Evolutionary conservation across 768 basidiomycete species (phyloP).

Genomic region (Flagelloscypha sp.): DNA sequence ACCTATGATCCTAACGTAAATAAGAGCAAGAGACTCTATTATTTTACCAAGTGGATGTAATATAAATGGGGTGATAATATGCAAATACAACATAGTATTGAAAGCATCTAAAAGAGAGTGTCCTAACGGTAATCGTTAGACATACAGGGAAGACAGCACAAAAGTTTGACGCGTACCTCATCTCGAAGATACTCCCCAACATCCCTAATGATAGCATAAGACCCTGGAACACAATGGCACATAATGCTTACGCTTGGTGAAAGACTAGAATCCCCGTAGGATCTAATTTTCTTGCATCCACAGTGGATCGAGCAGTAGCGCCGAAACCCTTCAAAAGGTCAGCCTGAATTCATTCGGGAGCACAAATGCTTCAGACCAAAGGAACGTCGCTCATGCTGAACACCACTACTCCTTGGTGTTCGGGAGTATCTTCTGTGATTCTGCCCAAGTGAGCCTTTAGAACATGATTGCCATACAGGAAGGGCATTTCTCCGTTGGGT

Average conservation of each 20-base stretch:
- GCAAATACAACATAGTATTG: too few species aligned
- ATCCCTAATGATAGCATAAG: slow-evolving; percentile 46
- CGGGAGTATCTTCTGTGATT: slow-evolving; percentile 97
- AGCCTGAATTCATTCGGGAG: slow-evolving; percentile 5
- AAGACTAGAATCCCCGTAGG: slow-evolving; percentile 97
- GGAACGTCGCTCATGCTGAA: slow-evolving; percentile 95
- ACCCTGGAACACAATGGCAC: slow-evolving; percentile 5
- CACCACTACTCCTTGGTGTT: slow-evolving; percentile 96
- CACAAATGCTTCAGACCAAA: slow-evolving; percentile 44
- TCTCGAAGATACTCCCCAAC: slow-evolving; percentile 98
- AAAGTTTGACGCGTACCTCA: slow-evolving; percentile 48
- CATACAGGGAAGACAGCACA: slow-evolving; percentile 4
- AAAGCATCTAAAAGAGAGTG: slow-evolving; percentile 67
- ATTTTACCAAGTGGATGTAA: slow-evolving; percentile 4
- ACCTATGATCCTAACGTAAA: too few species aligned
- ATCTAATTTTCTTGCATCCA: slow-evolving; percentile 95
- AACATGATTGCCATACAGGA: slow-evolving; percentile 97
- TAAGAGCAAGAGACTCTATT: too few species aligned
- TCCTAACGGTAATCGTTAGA: slow-evolving; percentile 39
- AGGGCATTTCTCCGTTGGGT: slow-evolving; percentile 98
- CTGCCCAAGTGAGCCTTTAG: slow-evolving; percentile 98
- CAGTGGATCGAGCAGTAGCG: slow-evolving; percentile 89
- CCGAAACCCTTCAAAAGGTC: slow-evolving; percentile 74
- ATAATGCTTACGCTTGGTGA: slow-evolving; percentile 78
- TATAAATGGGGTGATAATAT: slow-evolving; percentile 4